Base-by-base conservation (phyloP, 768 basidiomycete genomes). In the Naganishia vaughanmartiniae region DNA sequence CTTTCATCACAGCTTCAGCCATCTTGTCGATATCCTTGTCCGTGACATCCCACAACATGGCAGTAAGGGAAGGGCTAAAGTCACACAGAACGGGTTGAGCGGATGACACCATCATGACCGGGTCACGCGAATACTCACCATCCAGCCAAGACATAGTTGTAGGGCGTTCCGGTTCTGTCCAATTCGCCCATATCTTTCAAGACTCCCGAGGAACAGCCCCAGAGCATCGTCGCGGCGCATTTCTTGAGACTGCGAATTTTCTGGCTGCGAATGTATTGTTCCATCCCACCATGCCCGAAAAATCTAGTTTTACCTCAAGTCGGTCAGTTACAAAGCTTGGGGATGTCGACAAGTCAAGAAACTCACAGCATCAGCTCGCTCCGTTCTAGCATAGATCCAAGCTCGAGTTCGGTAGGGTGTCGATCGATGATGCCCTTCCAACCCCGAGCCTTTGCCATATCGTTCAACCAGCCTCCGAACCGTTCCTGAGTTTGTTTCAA, bases 41-140 rank as follows among this genome's bases (percentile, higher is more conserved):
- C 0, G 95, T 98, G 10, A 98, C 96, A 76, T 98, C 96, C 96
- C 96, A 99, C 5, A 98, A 83, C 76, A 95, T 97, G 0, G 92
- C 96, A 15, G 97, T 87, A 36, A 98, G 84, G 0, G 93, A 90
- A 21, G 96, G 95, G 72, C 95, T 93, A 24, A 12, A 28, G 19
- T 48, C 24, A 24, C 12, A 30, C 26, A 65, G n/a, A 63, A 31
- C 21, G 42, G 45, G 28, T 42, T 24, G 65, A 66, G 7, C 28
- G 14, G 36, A 42, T 53, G 14, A 42, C 11, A 51, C 4, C 12
- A 26, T 15, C 21, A 51, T n/a, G 15, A 51, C n/a, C 24, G 24
- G 4, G 24, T 1, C 34, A 7, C n/a, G 6, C 4, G 4, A 45
- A 42, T 11, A 86, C 93, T 77, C 76, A 97, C 95, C 94, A 95